Evolutionary conservation across 2,329 filamentous ascomycete genomes (phyloP), one percentile per base, ranked within the genome.

Genomic region (Penicillium sp.): DNA sequence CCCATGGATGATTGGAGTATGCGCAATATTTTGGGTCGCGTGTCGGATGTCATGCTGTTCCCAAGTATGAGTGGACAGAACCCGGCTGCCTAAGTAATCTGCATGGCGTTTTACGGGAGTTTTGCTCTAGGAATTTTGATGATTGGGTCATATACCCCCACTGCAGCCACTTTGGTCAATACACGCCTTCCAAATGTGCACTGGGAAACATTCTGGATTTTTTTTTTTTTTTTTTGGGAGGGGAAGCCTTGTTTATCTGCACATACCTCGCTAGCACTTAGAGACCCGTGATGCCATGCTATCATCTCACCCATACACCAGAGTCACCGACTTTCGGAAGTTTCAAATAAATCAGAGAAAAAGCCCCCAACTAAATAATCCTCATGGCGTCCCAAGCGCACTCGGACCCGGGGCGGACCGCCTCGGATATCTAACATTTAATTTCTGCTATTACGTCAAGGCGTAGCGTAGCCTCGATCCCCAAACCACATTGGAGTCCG

Each of bases 41-140:
- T 73, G 11, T 72, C 71, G 31, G 68, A 73, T 43, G 71, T 73
- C 33, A 73, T 73, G 71, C 56, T 72, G 31, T 73, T 73, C 53
- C 71, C 71, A 14, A 72, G 57, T 27, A 69, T 72, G 66, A 63
- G 59, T 27, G 63, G 61, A 1, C 19, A 50, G 11, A 33, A 52
- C 3, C 57, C 63, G 1, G 31, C 50, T 16, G 49, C 51, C 1
- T 62, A 29, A 49, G 27, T 26, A 8, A 13, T 35, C 24, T 48
- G 43, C 31, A 47, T 33, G 43, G 31, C n/a, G 21, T 33, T 41
- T 53, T 33, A 44, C 41, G n/a, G 44, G 41, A 19, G 29, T 45
- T 33, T 53, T 37, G 41, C 31, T 46, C 27, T 4, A 5, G n/a
- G 22, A 13, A 33, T 3, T n/a, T 45, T 26, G 50, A 22, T 31